Base-by-base conservation (phyloP, 805 yeast species). In the Kluyveromyces wickerhamii region DNA sequence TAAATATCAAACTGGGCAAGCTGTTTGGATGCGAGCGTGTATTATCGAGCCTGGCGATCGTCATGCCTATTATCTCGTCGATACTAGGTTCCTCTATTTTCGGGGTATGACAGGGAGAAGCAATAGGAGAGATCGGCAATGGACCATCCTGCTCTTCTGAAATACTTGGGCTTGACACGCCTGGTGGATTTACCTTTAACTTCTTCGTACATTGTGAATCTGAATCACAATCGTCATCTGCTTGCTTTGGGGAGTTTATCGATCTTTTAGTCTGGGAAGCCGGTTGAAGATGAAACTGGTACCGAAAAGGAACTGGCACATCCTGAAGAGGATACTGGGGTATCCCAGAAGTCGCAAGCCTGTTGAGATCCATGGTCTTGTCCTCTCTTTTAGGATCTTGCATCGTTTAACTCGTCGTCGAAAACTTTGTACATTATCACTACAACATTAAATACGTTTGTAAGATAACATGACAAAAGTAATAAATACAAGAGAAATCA, bases 111-210 rank as follows among this genome's bases (percentile, higher is more conserved):
- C 59, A 51, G 7, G 62, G 58, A 3, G 60, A 54, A 4, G 62
- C 60, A 8, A 54, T 40, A 7, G 62, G 62, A 4, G 60, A 55
- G 21, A 56, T 40, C 12, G 55, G 58, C 28, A 48, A 38, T 11
- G 50, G 48, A 19, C 47, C 59, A 23, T 52, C 59, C 19, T 30
- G 23, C 5, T 30, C 33, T 12, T 30, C 33, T n/a, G 19, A 9
- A 8, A 22, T 7, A 5, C 15, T 17, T 5, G 33, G 33, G 15
- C 33, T 30, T 5, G 33, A 30, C 8, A 30, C 33, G 2, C 18
- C 26, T 8, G 13, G 33, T 26, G 21, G 33, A 22, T 22, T 30
- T n/a, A 26, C 11, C 26, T 22, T 30, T 11, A 21, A 14, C 25
- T 21, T 30, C 21, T 30, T 30, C 11, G 13, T 16, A 12, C 22